Evolutionary conservation across 108 stramenopile genomes (phyloP), one percentile per base, ranked within the genome.

Genomic region (Nitzschia inconspicua): DNA sequence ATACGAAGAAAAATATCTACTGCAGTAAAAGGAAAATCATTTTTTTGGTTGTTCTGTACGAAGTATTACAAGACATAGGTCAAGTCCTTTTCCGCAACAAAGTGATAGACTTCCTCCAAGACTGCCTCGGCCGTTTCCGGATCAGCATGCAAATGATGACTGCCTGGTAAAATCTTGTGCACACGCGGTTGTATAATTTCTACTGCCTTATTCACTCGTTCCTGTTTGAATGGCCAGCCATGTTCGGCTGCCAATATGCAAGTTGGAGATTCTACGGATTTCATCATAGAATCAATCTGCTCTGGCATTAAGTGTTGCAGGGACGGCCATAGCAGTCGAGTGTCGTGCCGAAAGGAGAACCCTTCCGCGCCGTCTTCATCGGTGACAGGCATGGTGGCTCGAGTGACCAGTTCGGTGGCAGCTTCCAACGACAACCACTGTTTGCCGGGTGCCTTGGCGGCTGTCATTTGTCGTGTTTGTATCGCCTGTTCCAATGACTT

Each of bases 121-220:
- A 82, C 62, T 23, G 68, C 71, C 9, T 55, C 44, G 0, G 66
- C 65, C 7, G 75, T 69, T 31, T 85, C 87, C 28, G 82, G 82
- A 70, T 88, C 87, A 3, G 87, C 87, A 76, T 88, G 87, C 29
- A 88, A 83, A 59, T 88, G 87, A 70, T 88, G 87, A 49, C 69
- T 72, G 7, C 87, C 87, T 14, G 56, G 60, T 29, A 88, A 60
- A 10, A 36, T 65, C 43, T 66, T 40, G 19, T 43, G 50, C 27
- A 40, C 25, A 28, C 37, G 29, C 26, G 77, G 82, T 36, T 60
- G 32, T 35, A 83, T 28, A 5, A 46, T 46, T 20, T 75, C 42
- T 26, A 44, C 57, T 11, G 79, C 57, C 3, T 54, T 9, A 44
- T 64, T 71, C 73, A 54, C 6, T 28, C 34, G 16, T 29, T 37